Evolutionary conservation across 352 stramenopile genomes (phyloP).

Genomic region (Phytophthora megakarya): DNA sequence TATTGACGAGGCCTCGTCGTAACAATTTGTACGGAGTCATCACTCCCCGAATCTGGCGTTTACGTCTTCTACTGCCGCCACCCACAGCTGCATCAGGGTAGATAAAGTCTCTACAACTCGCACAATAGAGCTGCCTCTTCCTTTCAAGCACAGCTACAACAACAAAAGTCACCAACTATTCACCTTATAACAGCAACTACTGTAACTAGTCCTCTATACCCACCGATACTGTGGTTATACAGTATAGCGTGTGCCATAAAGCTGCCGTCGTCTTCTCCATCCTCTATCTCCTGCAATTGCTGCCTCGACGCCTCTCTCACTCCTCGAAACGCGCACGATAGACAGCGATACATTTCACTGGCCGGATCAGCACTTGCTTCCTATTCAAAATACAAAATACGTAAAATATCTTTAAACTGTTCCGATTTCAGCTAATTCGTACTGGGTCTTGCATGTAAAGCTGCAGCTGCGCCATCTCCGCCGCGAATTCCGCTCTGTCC

Average conservation of each 20-base stretch:
- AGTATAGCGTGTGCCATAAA: slow-evolving; percentile 76
- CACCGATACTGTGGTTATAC: slow-evolving; percentile 65
- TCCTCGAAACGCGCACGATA: slow-evolving; percentile 58
- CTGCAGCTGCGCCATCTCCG: slow-evolving; percentile 19
- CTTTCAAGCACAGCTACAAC: slow-evolving; percentile 47
- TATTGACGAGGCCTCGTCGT: slow-evolving; percentile 74
- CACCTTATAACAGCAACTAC: not conserved
- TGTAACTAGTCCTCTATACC: not conserved
- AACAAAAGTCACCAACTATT: slow-evolving; percentile 1
- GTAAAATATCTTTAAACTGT: not conserved
- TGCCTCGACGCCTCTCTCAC: slow-evolving; percentile 34
- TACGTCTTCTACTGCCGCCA: slow-evolving; percentile 31
- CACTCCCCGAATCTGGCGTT: slow-evolving; percentile 23
- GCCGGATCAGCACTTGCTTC: slow-evolving; percentile 7
- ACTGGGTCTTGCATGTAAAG: slow-evolving; percentile 28
- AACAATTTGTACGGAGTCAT: slow-evolving; percentile 30
- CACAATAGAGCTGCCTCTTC: slow-evolving; percentile 64
- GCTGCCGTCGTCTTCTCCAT: slow-evolving; percentile 38
- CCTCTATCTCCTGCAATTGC: slow-evolving; percentile 28
- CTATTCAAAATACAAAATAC: slow-evolving; percentile 19
- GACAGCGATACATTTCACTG: slow-evolving; percentile 46
- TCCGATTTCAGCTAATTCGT: not conserved
- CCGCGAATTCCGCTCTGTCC: not conserved
- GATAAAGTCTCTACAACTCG: slow-evolving; percentile 62
- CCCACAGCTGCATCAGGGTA: slow-evolving; percentile 41